phyloP scores from a whole-genome alignment of 257 asterid genomes.

The Nicotiana tabacum region DNA sequence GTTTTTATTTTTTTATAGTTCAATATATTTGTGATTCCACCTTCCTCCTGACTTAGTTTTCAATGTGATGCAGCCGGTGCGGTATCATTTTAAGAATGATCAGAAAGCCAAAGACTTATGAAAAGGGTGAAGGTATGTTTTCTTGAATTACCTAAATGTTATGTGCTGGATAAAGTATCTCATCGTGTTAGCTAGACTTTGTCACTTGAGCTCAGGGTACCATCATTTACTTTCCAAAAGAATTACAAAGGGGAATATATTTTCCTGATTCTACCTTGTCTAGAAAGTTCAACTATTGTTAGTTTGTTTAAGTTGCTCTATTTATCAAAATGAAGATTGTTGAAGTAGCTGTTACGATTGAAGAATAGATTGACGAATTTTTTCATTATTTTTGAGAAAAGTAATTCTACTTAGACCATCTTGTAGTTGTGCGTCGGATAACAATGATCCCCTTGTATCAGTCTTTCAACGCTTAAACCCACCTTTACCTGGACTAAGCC shows the following conservation, averaged over 20 bases:
- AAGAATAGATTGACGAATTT: neutral
- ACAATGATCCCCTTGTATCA: neutral
- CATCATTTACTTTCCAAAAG: neutral
- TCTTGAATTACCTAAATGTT: neutral
- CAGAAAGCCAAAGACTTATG: slow-evolving; percentile 58
- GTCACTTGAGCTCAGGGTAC: neutral
- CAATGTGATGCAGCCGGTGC: slow-evolving; percentile 55
- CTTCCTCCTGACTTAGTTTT: neutral
- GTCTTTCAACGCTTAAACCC: neutral
- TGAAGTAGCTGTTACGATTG: neutral
- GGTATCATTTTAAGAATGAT: slow-evolving; percentile 70
- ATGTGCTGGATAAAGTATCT: neutral
- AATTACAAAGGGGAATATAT: neutral
- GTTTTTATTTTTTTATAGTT: neutral
- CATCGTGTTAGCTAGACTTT: neutral
- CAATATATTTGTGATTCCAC: neutral
- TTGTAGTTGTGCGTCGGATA: neutral
- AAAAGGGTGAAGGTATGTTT: slow-evolving; percentile 66
- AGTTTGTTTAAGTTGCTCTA: neutral
- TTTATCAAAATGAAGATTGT: neutral
- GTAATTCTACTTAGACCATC: neutral
- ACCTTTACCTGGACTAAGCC: neutral
- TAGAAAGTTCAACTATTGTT: neutral
- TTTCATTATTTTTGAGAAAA: neutral
- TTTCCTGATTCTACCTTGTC: neutral